A percentile compares a stretch with the other conserved stretches of the same genome.
Evolutionary conservation across 495 filamentous ascomycete species (phyloP).

Genomic region (Glarea lozoyensis): DNA sequence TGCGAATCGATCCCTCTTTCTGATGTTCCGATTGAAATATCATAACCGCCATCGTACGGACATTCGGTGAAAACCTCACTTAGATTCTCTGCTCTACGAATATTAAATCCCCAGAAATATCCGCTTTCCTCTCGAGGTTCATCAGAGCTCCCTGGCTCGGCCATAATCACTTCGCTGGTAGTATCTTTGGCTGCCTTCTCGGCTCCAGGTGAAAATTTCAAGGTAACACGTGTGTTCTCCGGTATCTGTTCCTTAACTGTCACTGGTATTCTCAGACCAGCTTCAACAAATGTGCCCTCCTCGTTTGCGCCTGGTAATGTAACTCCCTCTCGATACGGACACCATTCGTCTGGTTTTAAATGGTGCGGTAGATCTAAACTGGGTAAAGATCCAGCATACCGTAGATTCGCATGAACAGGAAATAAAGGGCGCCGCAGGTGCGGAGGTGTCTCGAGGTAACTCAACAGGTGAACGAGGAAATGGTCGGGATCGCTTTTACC

Average conservation of each 20-base stretch:
- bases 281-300: slow-evolving; percentile 46
- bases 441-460: slow-evolving; percentile 68
- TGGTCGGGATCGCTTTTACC: slow-evolving; percentile 56
- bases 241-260: slow-evolving; percentile 45
- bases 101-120: slow-evolving; percentile 70
- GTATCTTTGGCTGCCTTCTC: slow-evolving; percentile 10
- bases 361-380: slow-evolving; percentile 74
- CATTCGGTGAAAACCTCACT: slow-evolving; percentile 59
- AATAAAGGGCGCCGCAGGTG: slow-evolving; percentile 62
- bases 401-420: slow-evolving; percentile 60
- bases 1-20: slow-evolving; percentile 56
- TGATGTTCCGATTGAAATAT: slow-evolving; percentile 64
- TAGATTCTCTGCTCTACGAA: slow-evolving; percentile 48
- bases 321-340: slow-evolving; percentile 64
- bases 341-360: slow-evolving; percentile 44
- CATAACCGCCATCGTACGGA: slow-evolving; percentile 53
- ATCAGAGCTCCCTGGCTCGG: slow-evolving; percentile 48
- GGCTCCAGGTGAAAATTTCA: slow-evolving; percentile 42
- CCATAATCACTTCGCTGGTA: slow-evolving; percentile 16
- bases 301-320: slow-evolving; percentile 24
- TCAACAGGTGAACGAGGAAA: slow-evolving; percentile 63
- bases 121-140: slow-evolving; percentile 56
- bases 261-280: slow-evolving; percentile 44
- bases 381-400: slow-evolving; percentile 52
- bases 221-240: slow-evolving; percentile 52